phyloP scores from a whole-genome alignment of 148 eudicot species.

The Suaeda aralocaspica region DNA sequence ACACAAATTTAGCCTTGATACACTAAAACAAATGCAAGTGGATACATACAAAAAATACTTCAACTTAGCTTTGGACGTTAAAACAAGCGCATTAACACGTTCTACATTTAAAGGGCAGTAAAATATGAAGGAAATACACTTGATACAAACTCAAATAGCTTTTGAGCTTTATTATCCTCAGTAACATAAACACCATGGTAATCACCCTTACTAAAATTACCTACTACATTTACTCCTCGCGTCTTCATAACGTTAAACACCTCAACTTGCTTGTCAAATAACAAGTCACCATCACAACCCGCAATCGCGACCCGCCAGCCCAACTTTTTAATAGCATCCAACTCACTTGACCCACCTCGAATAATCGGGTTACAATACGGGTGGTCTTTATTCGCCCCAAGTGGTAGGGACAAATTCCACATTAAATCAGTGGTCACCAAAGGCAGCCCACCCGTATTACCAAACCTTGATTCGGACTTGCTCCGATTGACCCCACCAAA shows the following conservation, averaged over 20 bases:
- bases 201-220: conserved; percentile 17
- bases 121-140: conserved; percentile 5
- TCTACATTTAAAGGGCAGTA: too few species aligned
- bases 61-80: too few species aligned
- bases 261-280: conserved; percentile 30
- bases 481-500: conserved; percentile 38
- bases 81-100: too few species aligned
- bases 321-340: conserved; percentile 17
- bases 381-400: conserved; percentile 40
- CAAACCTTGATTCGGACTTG: conserved; percentile 27
- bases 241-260: conserved; percentile 19
- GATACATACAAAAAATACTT: too few species aligned
- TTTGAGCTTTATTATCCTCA: neutral
- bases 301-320: conserved; percentile 36
- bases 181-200: conserved; percentile 19
- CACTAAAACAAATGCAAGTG: too few species aligned
- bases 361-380: conserved; percentile 26
- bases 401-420: conserved; percentile 51
- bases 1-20: too few species aligned
- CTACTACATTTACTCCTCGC: conserved; percentile 22
- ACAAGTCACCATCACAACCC: conserved; percentile 35
- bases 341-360: conserved; percentile 1
- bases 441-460: conserved; percentile 29
- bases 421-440: conserved; percentile 34
- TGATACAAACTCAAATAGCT: conserved; percentile 4